phyloP scores from a whole-genome alignment of 2,329 filamentous ascomycete species.

The Onygenales sp. region DNA sequence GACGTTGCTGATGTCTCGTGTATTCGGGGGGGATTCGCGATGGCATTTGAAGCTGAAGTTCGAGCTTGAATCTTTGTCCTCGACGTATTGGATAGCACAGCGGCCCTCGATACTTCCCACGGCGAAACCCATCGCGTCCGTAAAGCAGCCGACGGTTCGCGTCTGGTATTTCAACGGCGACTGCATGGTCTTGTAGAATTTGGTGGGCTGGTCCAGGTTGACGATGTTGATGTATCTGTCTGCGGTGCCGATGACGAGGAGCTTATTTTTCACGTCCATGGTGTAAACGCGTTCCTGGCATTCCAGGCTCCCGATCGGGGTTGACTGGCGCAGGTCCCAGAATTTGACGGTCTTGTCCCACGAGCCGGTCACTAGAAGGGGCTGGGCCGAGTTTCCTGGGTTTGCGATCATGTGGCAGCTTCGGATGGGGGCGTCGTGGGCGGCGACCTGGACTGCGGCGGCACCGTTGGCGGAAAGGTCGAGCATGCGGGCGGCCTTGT shows the following conservation, averaged over 20 bases:
- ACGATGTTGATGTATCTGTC: conserved; percentile 95
- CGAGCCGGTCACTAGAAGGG: conserved; percentile 79
- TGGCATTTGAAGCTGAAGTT: conserved; percentile 99
- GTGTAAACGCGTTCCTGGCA: conserved; percentile 59
- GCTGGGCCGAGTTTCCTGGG: conserved; percentile 36
- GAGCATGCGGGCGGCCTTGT: conserved; percentile 82
- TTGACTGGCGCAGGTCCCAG: conserved; percentile 45
- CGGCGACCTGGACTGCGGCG: conserved; percentile 59
- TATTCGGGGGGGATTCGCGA: conserved; percentile 61
- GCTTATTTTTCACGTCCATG: conserved; percentile 80
- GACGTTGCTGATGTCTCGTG: conserved; percentile 69
- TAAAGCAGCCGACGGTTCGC: conserved; percentile 86
- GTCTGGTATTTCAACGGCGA: conserved; percentile 99
- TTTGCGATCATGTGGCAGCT: conserved; percentile 70
- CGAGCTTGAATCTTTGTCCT: conserved; percentile 81
- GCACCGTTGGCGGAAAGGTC: conserved; percentile 58
- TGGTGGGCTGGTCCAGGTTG: conserved; percentile 76
- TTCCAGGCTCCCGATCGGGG: conserved; percentile 36
- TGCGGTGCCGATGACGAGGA: conserved; percentile 85
- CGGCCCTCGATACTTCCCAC: conserved; percentile 94
- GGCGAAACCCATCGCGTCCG: conserved; percentile 82
- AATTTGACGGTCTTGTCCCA: conserved; percentile 51
- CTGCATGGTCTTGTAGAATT: conserved; percentile 93
- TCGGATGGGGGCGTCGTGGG: conserved; percentile 75
- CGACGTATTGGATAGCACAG: conserved; percentile 96